phyloP scores from a whole-genome alignment of 192 early-diverging fungal species.

The Neocallimastix lanati region DNA sequence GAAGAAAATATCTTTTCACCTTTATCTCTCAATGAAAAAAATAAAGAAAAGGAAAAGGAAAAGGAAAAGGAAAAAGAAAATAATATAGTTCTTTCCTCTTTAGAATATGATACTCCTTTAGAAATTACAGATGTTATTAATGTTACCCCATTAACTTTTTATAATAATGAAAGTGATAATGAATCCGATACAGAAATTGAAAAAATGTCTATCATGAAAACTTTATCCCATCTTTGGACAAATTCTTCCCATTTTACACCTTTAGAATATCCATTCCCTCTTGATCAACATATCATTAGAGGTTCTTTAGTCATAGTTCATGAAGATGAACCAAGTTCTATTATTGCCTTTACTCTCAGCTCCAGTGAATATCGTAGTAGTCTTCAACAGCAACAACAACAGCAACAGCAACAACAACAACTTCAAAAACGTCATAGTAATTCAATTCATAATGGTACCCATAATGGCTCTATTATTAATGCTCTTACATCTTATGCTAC shows the following conservation, averaged over 20 bases:
- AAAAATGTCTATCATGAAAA: conserved; percentile 52
- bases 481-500: background rate
- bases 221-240: conserved; percentile 51
- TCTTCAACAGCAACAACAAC: background rate
- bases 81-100: conserved; percentile 13
- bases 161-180: conserved; percentile 8
- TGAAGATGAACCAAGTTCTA: conserved; percentile 82
- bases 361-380: conserved; percentile 36
- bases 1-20: conserved; percentile 13
- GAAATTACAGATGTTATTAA: conserved; percentile 8
- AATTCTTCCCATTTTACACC: conserved; percentile 43
- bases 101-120: conserved; percentile 12
- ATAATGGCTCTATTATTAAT: background rate
- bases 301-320: conserved; percentile 72
- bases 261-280: conserved; percentile 46
- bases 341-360: conserved; percentile 75
- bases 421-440: background rate
- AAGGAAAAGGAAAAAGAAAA: background rate
- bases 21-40: background rate
- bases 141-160: background rate
- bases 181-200: conserved; percentile 17
- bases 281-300: conserved; percentile 73
- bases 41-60: too few relatives aligned
- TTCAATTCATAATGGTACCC: background rate
- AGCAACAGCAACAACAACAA: background rate